Evolutionary conservation across 164 flowering plant genomes (phyloP).

Genomic region (Annona squamosa): DNA sequence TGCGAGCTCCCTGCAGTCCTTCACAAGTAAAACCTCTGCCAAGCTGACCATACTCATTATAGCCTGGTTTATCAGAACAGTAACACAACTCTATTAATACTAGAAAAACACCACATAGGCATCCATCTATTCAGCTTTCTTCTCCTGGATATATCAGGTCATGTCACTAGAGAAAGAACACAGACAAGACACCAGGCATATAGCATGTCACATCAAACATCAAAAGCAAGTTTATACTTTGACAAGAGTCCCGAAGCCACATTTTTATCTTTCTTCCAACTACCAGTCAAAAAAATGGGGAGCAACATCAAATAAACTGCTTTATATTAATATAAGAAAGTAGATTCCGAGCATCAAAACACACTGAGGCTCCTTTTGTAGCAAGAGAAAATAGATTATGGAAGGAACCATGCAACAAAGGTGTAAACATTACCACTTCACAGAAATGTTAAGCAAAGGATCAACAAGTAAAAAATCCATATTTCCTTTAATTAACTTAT

Average conservation of each 20-base stretch:
- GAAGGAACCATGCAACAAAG: neutral
- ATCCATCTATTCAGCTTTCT: neutral
- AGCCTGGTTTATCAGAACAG: conserved; percentile 71
- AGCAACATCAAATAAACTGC: neutral
- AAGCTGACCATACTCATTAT: conserved; percentile 98
- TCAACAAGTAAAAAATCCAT: too few relatives aligned
- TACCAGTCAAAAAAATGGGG: neutral
- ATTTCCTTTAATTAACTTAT: too few relatives aligned
- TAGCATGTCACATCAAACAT: neutral
- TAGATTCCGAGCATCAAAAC: neutral
- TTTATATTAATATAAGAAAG: neutral
- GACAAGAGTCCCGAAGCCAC: neutral
- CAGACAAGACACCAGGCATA: neutral
- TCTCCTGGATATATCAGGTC: neutral
- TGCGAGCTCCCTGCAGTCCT: conserved; percentile 88
- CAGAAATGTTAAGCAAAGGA: neutral
- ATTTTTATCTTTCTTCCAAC: neutral
- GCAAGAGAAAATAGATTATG: neutral
- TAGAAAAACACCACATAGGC: conserved; percentile 23
- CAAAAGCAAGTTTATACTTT: neutral
- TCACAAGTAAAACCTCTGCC: conserved; percentile 97
- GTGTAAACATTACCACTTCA: neutral
- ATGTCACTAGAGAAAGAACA: neutral
- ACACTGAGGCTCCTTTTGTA: neutral
- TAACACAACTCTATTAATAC: conserved; percentile 29